These are phyloP conservation scores for Fusarium hainanense DNA, from an alignment of 2,329 filamentous ascomycete species.

Conservation along the genomic window DNA sequence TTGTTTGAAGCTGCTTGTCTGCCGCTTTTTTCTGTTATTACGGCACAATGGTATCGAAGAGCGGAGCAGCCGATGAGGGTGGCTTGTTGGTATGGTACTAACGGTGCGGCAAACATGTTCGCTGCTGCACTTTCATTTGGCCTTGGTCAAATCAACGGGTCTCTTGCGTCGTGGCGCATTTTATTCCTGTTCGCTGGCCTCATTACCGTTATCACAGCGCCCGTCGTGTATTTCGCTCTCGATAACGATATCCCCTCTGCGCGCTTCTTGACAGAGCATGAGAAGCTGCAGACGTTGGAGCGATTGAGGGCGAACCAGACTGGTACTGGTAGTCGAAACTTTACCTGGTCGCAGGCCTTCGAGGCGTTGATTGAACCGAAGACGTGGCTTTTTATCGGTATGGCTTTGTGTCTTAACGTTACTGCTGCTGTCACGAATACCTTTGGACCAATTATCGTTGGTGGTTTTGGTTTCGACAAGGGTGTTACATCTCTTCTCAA, in stretches of 20 bases:
- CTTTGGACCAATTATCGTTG: constrained; percentile 72
- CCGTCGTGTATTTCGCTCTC: constrained; percentile 68
- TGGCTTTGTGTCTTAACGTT: constrained; percentile 72
- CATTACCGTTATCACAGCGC: constrained; percentile 67
- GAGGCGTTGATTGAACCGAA: constrained; percentile 62
- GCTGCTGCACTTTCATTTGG: constrained; percentile 68
- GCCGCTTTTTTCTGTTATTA: constrained; percentile 60
- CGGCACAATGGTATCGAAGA: constrained; percentile 60
- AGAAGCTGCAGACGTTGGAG: constrained; percentile 75
- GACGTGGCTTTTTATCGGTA: constrained; percentile 68
- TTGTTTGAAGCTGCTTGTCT: constrained; percentile 65
- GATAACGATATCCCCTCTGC: constrained; percentile 68
- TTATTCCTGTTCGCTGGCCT: constrained; percentile 72
- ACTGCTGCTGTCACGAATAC: constrained; percentile 71
- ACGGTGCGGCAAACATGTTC: constrained; percentile 67
- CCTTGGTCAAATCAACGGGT: constrained; percentile 62
- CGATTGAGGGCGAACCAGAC: constrained; percentile 80
- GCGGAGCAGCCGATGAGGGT: constrained; percentile 71
- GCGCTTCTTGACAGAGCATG: constrained; percentile 70
- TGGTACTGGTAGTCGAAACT: constrained; percentile 76
- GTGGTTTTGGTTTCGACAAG: constrained; percentile 69
- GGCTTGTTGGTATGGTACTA: constrained; percentile 74
- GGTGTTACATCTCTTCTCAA: constrained; percentile 70
- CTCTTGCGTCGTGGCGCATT: constrained; percentile 54
- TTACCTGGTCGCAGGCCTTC: constrained; percentile 73